Percentiles rank a stretch among this genome's conserved stretches.
Conservation (phyloP, 2,329 filamentous ascomycete genomes). For the Colletotrichum higginsianum region DNA sequence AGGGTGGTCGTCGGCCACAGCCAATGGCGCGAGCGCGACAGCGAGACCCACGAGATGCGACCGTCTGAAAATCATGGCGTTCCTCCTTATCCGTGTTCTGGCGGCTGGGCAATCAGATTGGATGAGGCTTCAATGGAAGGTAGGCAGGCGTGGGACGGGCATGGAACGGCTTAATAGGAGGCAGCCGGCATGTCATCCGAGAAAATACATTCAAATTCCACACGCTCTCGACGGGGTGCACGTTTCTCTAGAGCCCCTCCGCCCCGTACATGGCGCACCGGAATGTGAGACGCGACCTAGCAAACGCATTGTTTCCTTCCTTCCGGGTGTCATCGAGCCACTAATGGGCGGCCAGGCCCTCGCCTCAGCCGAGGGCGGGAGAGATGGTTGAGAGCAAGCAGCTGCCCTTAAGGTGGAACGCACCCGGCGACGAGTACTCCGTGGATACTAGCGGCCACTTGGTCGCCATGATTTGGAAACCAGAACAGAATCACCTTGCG, state of each 20-base stretch:
- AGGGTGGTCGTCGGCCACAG: conserved; percentile 40
- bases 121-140: conserved; percentile 13
- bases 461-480: conserved; percentile 29
- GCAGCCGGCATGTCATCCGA: neutral
- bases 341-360: conserved; percentile 22
- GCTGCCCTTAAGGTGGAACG: neutral
- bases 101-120: conserved; percentile 1
- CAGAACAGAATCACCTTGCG: conserved; percentile 14
- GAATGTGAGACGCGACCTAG: conserved; percentile 39
- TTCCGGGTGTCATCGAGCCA: conserved; percentile 21
- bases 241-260: conserved; percentile 10
- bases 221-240: neutral
- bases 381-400: too few species aligned
- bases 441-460: conserved; percentile 26
- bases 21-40: conserved; percentile 24
- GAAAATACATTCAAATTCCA: neutral
- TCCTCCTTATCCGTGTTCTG: conserved; percentile 7
- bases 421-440: conserved; percentile 21
- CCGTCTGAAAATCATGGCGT: conserved; percentile 32
- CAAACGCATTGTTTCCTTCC: conserved; percentile 12
- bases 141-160: neutral
- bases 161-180: conserved; percentile 17
- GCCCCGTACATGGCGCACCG: conserved; percentile 27
- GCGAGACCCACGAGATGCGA: conserved; percentile 45
- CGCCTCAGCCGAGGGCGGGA: conserved; percentile 10